Conservation (phyloP, 108 stramenopile species). For the Parietichytrium sp. region DNA sequence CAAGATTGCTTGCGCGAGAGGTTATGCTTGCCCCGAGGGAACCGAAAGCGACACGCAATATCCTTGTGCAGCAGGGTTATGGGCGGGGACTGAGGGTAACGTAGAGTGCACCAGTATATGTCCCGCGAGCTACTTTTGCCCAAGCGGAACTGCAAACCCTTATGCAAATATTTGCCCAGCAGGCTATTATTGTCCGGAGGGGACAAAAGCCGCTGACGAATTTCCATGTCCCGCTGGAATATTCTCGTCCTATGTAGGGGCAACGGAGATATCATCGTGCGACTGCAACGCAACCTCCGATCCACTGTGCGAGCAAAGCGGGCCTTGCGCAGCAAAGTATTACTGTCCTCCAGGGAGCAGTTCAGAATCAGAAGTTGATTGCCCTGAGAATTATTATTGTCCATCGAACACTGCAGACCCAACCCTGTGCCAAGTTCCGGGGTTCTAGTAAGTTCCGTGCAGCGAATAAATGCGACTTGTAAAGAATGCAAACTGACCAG, state of each 20-base stretch:
- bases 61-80: no score
- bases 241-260: neutral
- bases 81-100: neutral
- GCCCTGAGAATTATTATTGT: neutral
- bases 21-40: no score
- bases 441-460: no score
- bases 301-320: neutral
- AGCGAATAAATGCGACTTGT: no score
- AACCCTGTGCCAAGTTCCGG: neutral
- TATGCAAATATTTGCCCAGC: no score
- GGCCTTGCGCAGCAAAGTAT: neutral
- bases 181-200: neutral
- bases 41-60: no score
- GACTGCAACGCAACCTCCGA: neutral
- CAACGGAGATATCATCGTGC: neutral
- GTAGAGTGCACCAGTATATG: neutral
- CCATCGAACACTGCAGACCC: neutral
- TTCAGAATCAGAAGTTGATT: neutral
- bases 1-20: no score
- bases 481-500: no score
- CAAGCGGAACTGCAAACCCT: no score
- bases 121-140: no score
- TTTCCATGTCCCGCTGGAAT: neutral
- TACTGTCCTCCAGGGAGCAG: neutral
- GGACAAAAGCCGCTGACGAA: neutral